Conservation (phyloP, 805 yeast species). For the Wickerhamiella azymoides region DNA sequence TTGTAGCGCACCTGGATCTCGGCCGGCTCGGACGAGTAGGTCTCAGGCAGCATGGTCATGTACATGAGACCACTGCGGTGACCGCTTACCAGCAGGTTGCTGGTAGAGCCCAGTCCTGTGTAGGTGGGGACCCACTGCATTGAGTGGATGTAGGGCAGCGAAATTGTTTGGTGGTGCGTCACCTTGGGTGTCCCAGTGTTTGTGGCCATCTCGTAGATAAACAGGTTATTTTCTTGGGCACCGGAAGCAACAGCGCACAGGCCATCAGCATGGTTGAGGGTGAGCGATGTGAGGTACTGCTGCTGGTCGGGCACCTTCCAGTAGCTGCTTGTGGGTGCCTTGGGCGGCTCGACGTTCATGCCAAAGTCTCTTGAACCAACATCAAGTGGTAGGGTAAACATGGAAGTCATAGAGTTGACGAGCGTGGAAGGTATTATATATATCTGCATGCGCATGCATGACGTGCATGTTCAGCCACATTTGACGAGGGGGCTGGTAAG, state of each 20-base stretch:
- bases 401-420: neutral
- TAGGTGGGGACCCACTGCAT: constrained; percentile 30
- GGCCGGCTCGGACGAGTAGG: constrained; percentile 39
- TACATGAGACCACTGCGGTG: constrained; percentile 66
- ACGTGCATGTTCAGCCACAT: neutral
- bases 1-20: constrained; percentile 67
- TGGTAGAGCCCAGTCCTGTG: constrained; percentile 26
- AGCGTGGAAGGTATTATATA: neutral
- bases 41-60: constrained; percentile 51
- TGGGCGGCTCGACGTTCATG: neutral
- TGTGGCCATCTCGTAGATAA: constrained; percentile 36
- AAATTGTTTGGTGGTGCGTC: constrained; percentile 46
- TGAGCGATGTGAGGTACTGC: constrained; percentile 25
- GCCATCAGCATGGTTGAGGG: constrained; percentile 27
- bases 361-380: constrained; percentile 10
- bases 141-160: constrained; percentile 39
- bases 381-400: neutral
- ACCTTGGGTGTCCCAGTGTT: constrained; percentile 26
- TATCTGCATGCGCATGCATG: neutral
- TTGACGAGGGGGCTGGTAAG: neutral
- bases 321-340: constrained; percentile 14
- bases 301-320: constrained; percentile 29
- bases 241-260: constrained; percentile 46
- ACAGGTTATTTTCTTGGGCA: constrained; percentile 33
- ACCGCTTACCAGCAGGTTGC: constrained; percentile 46